These are phyloP conservation scores for Stylosanthes scabra DNA, from an alignment of 331 rosid genomes.

Conservation along the genomic window DNA sequence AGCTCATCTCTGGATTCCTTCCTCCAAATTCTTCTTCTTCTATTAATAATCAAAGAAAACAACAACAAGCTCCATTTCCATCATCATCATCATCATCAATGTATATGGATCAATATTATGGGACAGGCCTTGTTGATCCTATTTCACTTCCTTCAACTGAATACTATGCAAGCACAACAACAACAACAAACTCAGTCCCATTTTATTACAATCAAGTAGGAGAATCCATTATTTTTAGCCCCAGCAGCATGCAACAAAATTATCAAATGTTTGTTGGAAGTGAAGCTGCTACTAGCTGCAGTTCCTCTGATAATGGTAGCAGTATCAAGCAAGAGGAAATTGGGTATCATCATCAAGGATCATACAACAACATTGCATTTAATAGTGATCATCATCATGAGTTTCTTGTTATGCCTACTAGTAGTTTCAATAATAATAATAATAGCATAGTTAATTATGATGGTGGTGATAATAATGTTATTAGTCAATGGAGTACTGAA, in stretches of 20 bases:
- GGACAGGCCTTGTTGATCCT: constrained; percentile 51
- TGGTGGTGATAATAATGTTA: constrained; percentile 44
- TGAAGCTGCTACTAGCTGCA: constrained; percentile 66
- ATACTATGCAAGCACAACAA: constrained; percentile 26
- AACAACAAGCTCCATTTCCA: constrained; percentile 28
- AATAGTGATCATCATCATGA: neutral
- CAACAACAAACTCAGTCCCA: constrained; percentile 38
- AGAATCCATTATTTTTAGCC: constrained; percentile 38
- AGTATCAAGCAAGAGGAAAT: constrained; percentile 62
- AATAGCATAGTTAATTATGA: constrained; percentile 11
- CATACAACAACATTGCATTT: constrained; percentile 7
- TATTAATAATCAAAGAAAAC: constrained; percentile 27
- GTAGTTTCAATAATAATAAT: constrained; percentile 26
- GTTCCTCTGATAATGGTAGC: constrained; percentile 76
- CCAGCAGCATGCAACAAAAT: constrained; percentile 38
- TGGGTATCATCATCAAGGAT: constrained; percentile 38
- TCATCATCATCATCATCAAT: constrained; percentile 38
- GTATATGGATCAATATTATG: constrained; percentile 46
- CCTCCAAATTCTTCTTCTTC: constrained; percentile 30
- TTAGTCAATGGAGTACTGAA: too few species aligned
- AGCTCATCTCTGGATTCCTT: constrained; percentile 63
- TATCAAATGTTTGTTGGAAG: constrained; percentile 68
- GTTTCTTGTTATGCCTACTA: constrained; percentile 41
- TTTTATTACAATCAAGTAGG: constrained; percentile 59
- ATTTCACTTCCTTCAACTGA: constrained; percentile 42